Base-by-base conservation (phyloP, 202 grass and related monocot genomes). In the Panicum virgatum region DNA sequence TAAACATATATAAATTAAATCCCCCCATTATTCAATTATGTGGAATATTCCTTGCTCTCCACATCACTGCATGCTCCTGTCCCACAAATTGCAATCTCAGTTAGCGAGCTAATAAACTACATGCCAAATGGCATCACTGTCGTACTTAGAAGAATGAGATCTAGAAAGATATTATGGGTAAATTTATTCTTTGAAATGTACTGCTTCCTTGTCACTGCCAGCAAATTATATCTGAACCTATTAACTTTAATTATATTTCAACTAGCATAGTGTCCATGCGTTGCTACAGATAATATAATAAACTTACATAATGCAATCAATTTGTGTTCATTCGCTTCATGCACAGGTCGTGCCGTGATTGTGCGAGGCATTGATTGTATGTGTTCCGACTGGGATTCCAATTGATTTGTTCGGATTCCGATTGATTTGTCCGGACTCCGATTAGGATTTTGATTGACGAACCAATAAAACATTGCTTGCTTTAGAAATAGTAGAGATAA, bases 31-130 rank as follows among this genome's bases (percentile, higher is more conserved):
- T 71, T 75, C 77, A 50, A 50, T 80, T 61, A 76, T 75, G 51
- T 9, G 40, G 22, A 44, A 75, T 57, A 69, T 61, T 81, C 78
- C 84, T 61, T 81, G 70, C 84, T 86, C 62, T 86, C 40, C 69
- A 76, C 77, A 76, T 86, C 70, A 75, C 62, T 26, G 36, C 69
- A 61, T 68, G 61, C 70, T 81, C 60, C 13, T 57, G 27, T 64
- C 45, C 60, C 72, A 65, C 19, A 65, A 44, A 80, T 80, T 73
- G 62, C 68, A 80, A 64, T 62, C 83, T 36, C 20, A 70, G 60
- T 43, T 77, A 47, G 64, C 2, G 2, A 5, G 7, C 27, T 39
- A 69, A 48, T 39, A 69, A 48, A 46, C 37, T 67, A 74, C 46
- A 66, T 36, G 66, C 50, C 45, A 14, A 61, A 81, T 50, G 50